Base-by-base conservation (phyloP, 1,284 basidiomycete species). In the Ustilago trichophora region DNA sequence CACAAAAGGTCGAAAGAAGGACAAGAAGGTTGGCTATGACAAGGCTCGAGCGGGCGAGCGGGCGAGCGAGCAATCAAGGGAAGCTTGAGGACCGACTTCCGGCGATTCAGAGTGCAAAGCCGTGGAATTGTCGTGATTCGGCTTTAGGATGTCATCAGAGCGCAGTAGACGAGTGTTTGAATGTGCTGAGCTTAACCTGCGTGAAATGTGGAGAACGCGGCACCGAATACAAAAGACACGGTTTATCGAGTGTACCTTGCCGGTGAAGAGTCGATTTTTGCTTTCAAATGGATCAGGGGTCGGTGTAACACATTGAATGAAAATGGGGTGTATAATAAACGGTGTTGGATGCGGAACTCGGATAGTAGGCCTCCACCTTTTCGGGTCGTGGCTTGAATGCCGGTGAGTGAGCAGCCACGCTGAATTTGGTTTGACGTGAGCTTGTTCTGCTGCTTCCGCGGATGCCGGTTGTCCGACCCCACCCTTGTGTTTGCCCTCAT, bases 21-120 rank as follows among this genome's bases (percentile, higher is more conserved):
- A n/a, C n/a, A n/a, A n/a, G n/a, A n/a, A n/a, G n/a, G n/a, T n/a
- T n/a, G n/a, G n/a, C n/a, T n/a, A n/a, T n/a, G 38, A 38, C 36
- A 24, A 22, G 11, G 22, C 35, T 36, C 35, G n/a, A 19, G 18
- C 11, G 35, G 12, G n/a, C 18, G 35, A 38, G 36, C n/a, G n/a
- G n/a, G n/a, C n/a, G n/a, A n/a, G n/a, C n/a, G n/a, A n/a, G n/a
- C n/a, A n/a, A n/a, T n/a, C n/a, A n/a, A n/a, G n/a, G n/a, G n/a
- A n/a, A n/a, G n/a, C n/a, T n/a, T n/a, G n/a, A 9, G 8, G 15
- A 18, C 27, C 25, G 40, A 4, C 19, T 35, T 10, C 32, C 43
- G 43, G 43, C 43, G 43, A 45, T 34, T 35, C 43, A 22, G 6
- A 13, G 29, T 45, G 43, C 32, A 45, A 45, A 34, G 43, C 43